Evolutionary conservation across 345 rosid species (phyloP), one percentile per base, ranked within the genome.

Genomic region (Ceriops tagal): DNA sequence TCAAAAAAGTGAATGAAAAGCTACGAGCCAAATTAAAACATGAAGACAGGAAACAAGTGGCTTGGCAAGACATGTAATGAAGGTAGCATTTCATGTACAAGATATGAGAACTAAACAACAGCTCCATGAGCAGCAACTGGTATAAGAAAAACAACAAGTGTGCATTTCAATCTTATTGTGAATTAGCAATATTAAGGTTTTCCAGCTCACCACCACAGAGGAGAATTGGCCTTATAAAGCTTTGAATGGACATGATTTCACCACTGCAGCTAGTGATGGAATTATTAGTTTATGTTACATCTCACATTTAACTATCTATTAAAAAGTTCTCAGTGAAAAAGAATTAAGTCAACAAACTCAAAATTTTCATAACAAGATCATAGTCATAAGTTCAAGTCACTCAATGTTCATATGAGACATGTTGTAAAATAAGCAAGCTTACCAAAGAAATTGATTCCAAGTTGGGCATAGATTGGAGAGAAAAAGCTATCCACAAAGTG

Each of bases 401-500:
- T 16, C 22, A 60, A 60, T 31, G 15, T 31, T 31, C 43, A 31
- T 13, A 13, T 13, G 59, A 19, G 52, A 3, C 18, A 69, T 30
- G 31, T 22, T 77, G 10, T 53, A 60, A 34, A 58, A 56, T 31
- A 34, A 53, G 52, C 73, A 27, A 43, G 69, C 93, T 88, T 37
- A 92, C 98, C 98, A 69, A 96, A 96, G 13, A 92, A 85, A 74
- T 96, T 76, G 59, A 96, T 92, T 73, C 99, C 99, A 51, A 96
- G 97, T 51, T 92, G 96, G 43, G 87, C 83, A 78, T 92, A 92
- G 47, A 96, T 92, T 8, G 98, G 99, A 58, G 98, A 96, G 89
- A 96, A 96, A 72, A 96, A 96, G 10, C 99, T 87, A 83, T 96
- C 98, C 30, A 96, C 98, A 66, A 96, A 90, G 84, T 90, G 98